A percentile compares a stretch with the other conserved stretches of the same genome.
phyloP scores from a whole-genome alignment of 2,329 filamentous ascomycete species.

The Tolypocladium tropicale region DNA sequence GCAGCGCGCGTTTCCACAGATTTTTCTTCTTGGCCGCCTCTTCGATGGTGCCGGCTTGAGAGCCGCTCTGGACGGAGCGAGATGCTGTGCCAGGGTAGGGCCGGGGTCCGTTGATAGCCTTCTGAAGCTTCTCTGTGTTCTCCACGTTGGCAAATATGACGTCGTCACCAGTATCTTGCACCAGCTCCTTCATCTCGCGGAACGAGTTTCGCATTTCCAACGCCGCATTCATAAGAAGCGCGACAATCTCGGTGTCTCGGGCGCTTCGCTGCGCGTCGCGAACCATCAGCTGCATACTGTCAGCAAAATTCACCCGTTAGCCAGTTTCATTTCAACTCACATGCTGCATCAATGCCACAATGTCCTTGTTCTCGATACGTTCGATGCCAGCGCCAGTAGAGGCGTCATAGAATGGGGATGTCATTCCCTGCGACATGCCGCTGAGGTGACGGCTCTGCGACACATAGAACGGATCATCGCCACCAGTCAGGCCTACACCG shows the following conservation, averaged over 20 bases:
- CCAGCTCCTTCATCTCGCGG: conserved; percentile 86
- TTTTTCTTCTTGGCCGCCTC: conserved; percentile 76
- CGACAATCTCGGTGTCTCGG: conserved; percentile 89
- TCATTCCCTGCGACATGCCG: conserved; percentile 86
- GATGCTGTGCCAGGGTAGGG: conserved; percentile 62
- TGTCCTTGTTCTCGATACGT: conserved; percentile 89
- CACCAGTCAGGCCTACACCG: conserved; percentile 34
- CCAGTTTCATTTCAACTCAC: conserved; percentile 31
- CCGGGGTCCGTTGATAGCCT: conserved; percentile 73
- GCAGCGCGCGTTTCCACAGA: conserved; percentile 88
- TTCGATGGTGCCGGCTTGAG: conserved; percentile 44
- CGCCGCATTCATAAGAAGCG: conserved; percentile 85
- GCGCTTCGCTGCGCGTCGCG: conserved; percentile 94
- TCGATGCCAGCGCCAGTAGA: conserved; percentile 82
- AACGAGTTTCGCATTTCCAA: conserved; percentile 97
- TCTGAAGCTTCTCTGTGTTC: conserved; percentile 78
- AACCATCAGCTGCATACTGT: conserved; percentile 61
- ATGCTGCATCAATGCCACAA: conserved; percentile 96
- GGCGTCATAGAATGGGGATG: conserved; percentile 81
- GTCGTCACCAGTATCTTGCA: conserved; percentile 74
- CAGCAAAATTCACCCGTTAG: conserved; percentile 8
- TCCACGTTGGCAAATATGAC: conserved; percentile 80
- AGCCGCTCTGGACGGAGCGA: conserved; percentile 47
- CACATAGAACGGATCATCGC: conserved; percentile 57
- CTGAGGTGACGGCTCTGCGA: conserved; percentile 60